These are phyloP conservation scores for Fusarium sp. DNA, from an alignment of 2,329 filamentous ascomycete genomes.

Conservation along the genomic window DNA sequence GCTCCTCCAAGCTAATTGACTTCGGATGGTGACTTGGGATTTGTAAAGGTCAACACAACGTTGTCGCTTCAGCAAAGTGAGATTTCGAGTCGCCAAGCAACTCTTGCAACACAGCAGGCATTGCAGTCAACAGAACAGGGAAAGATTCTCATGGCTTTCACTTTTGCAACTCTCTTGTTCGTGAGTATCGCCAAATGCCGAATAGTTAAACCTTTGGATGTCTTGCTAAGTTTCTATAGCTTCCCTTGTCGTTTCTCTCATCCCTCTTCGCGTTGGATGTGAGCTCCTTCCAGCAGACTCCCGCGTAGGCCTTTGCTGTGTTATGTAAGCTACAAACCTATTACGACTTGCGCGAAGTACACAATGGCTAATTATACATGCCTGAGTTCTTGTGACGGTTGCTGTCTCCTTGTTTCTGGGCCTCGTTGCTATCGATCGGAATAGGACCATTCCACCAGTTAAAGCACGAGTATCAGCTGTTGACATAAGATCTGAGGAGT, in stretches of 20 bases:
- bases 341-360: too few relatives aligned
- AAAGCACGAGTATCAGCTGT: too few relatives aligned
- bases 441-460: too few relatives aligned
- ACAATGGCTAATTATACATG: too few relatives aligned
- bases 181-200: neutral
- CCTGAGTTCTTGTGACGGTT: too few relatives aligned
- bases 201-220: too few relatives aligned
- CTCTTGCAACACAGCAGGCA: neutral
- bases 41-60: conserved; percentile 1
- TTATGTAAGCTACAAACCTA: neutral
- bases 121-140: neutral
- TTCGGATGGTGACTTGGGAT: too few relatives aligned
- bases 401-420: too few relatives aligned
- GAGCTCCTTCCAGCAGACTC: neutral
- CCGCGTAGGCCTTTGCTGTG: neutral
- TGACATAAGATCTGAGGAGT: too few relatives aligned
- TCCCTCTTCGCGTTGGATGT: neutral
- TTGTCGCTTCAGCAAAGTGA: conserved; percentile 26
- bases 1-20: too few relatives aligned
- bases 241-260: neutral
- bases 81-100: neutral
- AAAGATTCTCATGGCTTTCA: neutral
- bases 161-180: neutral
- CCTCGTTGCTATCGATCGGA: too few relatives aligned
- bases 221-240: neutral